Evolutionary conservation across 2,329 filamentous ascomycete genomes (phyloP).

Genomic region (Trichoderma sp.): DNA sequence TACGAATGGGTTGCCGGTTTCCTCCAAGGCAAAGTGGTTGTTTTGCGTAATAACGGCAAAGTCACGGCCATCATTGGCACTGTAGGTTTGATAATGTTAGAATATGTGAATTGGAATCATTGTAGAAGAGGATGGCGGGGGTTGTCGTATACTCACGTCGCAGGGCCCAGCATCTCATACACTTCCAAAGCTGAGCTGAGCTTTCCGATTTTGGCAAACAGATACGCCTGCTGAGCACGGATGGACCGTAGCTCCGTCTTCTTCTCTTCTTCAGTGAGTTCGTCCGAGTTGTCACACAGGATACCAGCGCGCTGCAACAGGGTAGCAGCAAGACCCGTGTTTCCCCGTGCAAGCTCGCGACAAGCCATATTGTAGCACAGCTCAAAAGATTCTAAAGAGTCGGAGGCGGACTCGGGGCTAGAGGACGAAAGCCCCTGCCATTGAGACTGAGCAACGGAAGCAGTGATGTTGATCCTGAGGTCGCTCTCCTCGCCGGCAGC

Average conservation of each 20-base stretch:
- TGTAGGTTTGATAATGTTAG: neutral
- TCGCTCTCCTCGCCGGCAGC: slow-evolving; percentile 62
- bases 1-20: slow-evolving; percentile 63
- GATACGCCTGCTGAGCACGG: slow-evolving; percentile 71
- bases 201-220: slow-evolving; percentile 65
- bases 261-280: slow-evolving; percentile 72
- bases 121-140: neutral
- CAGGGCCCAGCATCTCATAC: slow-evolving; percentile 58
- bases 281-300: slow-evolving; percentile 71
- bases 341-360: slow-evolving; percentile 66
- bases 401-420: slow-evolving; percentile 49
- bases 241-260: slow-evolving; percentile 72
- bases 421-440: slow-evolving; percentile 57
- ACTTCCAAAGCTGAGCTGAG: slow-evolving; percentile 62
- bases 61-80: slow-evolving; percentile 51
- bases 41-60: slow-evolving; percentile 65
- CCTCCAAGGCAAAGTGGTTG: slow-evolving; percentile 52
- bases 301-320: slow-evolving; percentile 68
- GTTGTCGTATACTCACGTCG: slow-evolving; percentile 51
- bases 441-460: slow-evolving; percentile 68
- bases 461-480: slow-evolving; percentile 71
- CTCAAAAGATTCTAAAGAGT: slow-evolving; percentile 71
- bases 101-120: neutral
- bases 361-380: slow-evolving; percentile 80
- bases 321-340: slow-evolving; percentile 61